Evolutionary conservation across 2,329 filamentous ascomycete genomes (phyloP).

Genomic region (Whalleya microplaca): DNA sequence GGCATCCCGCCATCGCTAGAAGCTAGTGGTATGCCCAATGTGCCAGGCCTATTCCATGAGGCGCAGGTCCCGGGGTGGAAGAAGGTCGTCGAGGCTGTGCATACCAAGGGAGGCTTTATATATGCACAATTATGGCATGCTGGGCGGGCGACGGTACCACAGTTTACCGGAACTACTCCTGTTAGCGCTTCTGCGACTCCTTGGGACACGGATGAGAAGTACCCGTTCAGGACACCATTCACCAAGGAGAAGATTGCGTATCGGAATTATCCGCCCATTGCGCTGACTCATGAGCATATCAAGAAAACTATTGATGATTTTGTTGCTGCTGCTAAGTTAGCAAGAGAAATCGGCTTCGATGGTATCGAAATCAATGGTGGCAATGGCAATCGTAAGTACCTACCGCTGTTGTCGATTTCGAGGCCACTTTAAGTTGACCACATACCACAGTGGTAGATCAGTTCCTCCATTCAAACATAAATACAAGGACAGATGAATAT

Average conservation of each 20-base stretch:
- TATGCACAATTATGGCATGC: constrained; percentile 65
- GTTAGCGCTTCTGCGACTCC: constrained; percentile 15
- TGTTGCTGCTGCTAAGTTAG: constrained; percentile 26
- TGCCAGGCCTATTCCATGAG: constrained; percentile 58
- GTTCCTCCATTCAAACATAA: constrained; percentile 30
- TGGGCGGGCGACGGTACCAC: constrained; percentile 52
- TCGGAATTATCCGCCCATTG: constrained; percentile 42
- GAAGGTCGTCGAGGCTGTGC: constrained; percentile 60
- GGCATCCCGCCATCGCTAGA: constrained; percentile 51
- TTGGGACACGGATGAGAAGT: constrained; percentile 27
- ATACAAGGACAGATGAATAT: constrained; percentile 36
- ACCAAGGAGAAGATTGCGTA: constrained; percentile 5
- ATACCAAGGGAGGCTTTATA: constrained; percentile 60
- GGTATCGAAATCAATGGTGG: constrained; percentile 45
- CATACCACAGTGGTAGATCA: constrained; percentile 11
- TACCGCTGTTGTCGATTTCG: no score
- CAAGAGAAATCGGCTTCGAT: constrained; percentile 50
- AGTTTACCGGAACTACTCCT: constrained; percentile 24
- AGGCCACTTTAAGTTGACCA: no score
- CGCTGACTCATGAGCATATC: constrained; percentile 33
- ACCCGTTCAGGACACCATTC: constrained; percentile 22
- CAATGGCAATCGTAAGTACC: constrained; percentile 22
- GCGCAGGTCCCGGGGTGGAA: constrained; percentile 61
- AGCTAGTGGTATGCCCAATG: constrained; percentile 41
- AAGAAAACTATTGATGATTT: constrained; percentile 31